Percentiles rank a stretch among this genome's conserved stretches.
Conservation (phyloP, 2,329 filamentous ascomycete genomes). For the Albifimbria verrucaria region DNA sequence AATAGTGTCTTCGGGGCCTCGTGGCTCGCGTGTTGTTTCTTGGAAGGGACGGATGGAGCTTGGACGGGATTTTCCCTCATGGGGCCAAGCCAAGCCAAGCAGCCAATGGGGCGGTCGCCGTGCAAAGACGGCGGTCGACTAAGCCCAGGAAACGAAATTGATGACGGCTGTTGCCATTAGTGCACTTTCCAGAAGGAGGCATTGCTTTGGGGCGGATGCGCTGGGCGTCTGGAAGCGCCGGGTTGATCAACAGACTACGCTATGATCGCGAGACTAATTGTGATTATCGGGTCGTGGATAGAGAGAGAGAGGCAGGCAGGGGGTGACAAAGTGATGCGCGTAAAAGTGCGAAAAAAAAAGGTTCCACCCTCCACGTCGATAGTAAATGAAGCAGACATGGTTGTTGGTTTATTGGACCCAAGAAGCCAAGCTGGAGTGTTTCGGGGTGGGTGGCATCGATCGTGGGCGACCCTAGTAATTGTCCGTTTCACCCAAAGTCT, state of each 20-base stretch:
- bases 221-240: no score
- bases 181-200: not conserved
- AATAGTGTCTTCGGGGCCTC: not conserved
- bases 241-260: not conserved
- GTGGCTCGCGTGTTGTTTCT: not conserved
- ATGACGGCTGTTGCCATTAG: no score
- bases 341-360: no score
- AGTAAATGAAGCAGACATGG: not conserved
- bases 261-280: not conserved
- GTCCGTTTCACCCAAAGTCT: not conserved
- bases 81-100: no score
- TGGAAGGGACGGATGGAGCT: not conserved
- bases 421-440: not conserved
- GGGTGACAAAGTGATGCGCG: no score
- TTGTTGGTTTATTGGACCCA: not conserved
- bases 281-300: not conserved
- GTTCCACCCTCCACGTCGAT: no score
- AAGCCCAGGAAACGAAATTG: not conserved
- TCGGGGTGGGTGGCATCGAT: not conserved
- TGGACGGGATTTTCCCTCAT: not conserved
- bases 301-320: no score
- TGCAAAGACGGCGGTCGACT: not conserved
- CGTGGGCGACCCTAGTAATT: not conserved
- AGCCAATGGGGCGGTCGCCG: not conserved
- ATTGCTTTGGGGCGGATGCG: no score